Percentiles rank a stretch among this genome's conserved stretches.
Evolutionary conservation across 192 early-diverging fungal genomes (phyloP).

Genomic region (Coemansia sp.): DNA sequence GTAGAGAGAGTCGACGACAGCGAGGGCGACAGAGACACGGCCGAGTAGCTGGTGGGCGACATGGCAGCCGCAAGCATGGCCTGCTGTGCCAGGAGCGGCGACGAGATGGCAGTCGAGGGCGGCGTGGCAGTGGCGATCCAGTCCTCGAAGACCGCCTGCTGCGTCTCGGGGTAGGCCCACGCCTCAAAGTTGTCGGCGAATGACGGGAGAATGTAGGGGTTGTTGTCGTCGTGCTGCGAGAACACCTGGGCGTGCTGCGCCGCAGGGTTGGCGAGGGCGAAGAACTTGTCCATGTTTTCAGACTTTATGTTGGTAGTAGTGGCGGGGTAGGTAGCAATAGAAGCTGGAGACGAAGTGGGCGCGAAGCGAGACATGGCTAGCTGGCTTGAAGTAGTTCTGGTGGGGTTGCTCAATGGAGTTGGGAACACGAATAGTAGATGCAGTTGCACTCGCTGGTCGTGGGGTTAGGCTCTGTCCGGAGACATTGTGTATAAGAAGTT

Average conservation of each 20-base stretch:
- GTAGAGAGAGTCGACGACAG: conserved; percentile 26
- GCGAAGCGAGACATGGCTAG: conserved; percentile 36
- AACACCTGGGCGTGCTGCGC: conserved; percentile 27
- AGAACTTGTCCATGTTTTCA: conserved; percentile 46
- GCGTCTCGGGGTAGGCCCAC: conserved; percentile 47
- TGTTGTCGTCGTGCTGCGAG: conserved; percentile 31
- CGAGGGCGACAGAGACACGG: conserved; percentile 22
- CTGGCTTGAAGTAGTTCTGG: neutral
- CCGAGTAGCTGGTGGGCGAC: conserved; percentile 16
- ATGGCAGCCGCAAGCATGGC: conserved; percentile 19
- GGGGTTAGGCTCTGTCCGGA: conserved; percentile 41
- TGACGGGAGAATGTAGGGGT: conserved; percentile 41
- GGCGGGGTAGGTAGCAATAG: conserved; percentile 3
- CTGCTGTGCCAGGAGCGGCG: conserved; percentile 27
- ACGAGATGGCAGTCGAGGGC: conserved; percentile 39
- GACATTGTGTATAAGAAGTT: conserved; percentile 38
- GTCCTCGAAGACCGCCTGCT: conserved; percentile 50
- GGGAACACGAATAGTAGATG: conserved; percentile 52
- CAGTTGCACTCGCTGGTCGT: conserved; percentile 43
- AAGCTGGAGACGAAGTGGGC: conserved; percentile 27
- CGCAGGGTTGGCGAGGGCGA: conserved; percentile 31
- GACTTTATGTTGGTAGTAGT: conserved; percentile 15
- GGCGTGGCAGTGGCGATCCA: conserved; percentile 38
- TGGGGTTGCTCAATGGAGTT: conserved; percentile 21
- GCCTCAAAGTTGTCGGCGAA: conserved; percentile 48